These are phyloP conservation scores for Gossypium raimondii DNA, from an alignment of 345 rosid species.

Conservation along the genomic window DNA sequence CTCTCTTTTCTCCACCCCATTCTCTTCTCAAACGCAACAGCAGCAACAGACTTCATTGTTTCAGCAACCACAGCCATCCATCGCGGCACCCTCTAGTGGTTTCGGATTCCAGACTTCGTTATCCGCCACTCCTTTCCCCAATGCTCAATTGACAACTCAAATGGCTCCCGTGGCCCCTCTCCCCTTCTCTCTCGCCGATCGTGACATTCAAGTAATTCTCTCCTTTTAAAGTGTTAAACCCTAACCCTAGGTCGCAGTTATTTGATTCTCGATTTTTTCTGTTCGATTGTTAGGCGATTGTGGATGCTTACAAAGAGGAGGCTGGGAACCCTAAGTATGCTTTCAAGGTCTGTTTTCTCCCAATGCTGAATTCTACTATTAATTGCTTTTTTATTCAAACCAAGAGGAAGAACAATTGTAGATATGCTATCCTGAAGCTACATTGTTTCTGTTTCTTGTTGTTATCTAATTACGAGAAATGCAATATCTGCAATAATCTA, in stretches of 20 bases:
- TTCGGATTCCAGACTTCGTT: slow-evolving; percentile 54
- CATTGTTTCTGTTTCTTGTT: background rate
- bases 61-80: slow-evolving; percentile 37
- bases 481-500: background rate
- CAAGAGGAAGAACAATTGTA: background rate
- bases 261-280: slow-evolving; percentile 5
- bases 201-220: slow-evolving; percentile 65
- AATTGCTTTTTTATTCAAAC: background rate
- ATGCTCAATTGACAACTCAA: slow-evolving; percentile 83
- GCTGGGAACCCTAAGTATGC: slow-evolving; percentile 79
- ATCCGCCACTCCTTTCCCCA: slow-evolving; percentile 37
- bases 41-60: slow-evolving; percentile 37
- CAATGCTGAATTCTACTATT: background rate
- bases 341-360: slow-evolving; percentile 60
- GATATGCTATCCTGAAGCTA: background rate
- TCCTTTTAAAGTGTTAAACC: background rate
- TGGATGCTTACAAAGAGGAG: slow-evolving; percentile 93
- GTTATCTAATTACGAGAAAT: background rate
- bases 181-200: slow-evolving; percentile 87
- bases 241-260: slow-evolving; percentile 10
- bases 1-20: slow-evolving; percentile 69
- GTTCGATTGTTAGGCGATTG: slow-evolving; percentile 53
- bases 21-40: slow-evolving; percentile 59
- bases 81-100: slow-evolving; percentile 44
- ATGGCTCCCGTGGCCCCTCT: slow-evolving; percentile 97